These are phyloP conservation scores for Phytophthora idaei DNA, from an alignment of 352 stramenopile genomes.

Conservation along the genomic window DNA sequence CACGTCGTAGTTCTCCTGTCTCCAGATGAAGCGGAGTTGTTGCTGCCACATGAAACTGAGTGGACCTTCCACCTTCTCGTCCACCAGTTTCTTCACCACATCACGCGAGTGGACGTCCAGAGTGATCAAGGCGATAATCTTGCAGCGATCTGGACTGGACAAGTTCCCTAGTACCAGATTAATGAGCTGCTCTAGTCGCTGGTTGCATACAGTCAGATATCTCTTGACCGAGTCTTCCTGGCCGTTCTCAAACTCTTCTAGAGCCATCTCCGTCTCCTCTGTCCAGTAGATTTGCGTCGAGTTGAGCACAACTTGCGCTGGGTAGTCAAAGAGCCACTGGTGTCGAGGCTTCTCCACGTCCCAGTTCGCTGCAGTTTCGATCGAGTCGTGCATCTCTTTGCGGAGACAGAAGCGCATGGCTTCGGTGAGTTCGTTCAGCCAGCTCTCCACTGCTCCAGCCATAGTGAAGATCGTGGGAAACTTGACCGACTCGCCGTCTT, in stretches of 20 bases:
- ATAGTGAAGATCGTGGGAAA: slow-evolving; percentile 85
- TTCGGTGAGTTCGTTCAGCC: slow-evolving; percentile 88
- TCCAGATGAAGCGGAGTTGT: slow-evolving; percentile 89
- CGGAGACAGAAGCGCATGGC: slow-evolving; percentile 84
- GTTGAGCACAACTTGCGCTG: slow-evolving; percentile 89
- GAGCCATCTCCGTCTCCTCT: slow-evolving; percentile 94
- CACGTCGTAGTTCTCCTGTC: slow-evolving; percentile 94
- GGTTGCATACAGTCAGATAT: slow-evolving; percentile 81
- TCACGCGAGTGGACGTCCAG: slow-evolving; percentile 96
- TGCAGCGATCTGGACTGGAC: slow-evolving; percentile 90
- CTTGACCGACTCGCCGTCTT: slow-evolving; percentile 70
- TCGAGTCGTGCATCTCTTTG: slow-evolving; percentile 89
- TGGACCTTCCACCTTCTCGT: slow-evolving; percentile 89
- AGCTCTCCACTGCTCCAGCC: slow-evolving; percentile 84
- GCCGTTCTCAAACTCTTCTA: slow-evolving; percentile 90
- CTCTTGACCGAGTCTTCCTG: slow-evolving; percentile 89
- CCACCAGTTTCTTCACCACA: slow-evolving; percentile 90
- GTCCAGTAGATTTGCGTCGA: slow-evolving; percentile 95
- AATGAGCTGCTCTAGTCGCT: slow-evolving; percentile 91
- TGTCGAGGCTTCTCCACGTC: slow-evolving; percentile 97
- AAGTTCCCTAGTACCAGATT: slow-evolving; percentile 92
- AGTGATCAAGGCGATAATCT: slow-evolving; percentile 96
- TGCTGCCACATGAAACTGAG: slow-evolving; percentile 90
- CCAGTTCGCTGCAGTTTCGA: slow-evolving; percentile 89
- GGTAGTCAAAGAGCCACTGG: slow-evolving; percentile 98